Evolutionary conservation across 2,329 filamentous ascomycete genomes (phyloP).

Genomic region (Ophiostoma quercus): DNA sequence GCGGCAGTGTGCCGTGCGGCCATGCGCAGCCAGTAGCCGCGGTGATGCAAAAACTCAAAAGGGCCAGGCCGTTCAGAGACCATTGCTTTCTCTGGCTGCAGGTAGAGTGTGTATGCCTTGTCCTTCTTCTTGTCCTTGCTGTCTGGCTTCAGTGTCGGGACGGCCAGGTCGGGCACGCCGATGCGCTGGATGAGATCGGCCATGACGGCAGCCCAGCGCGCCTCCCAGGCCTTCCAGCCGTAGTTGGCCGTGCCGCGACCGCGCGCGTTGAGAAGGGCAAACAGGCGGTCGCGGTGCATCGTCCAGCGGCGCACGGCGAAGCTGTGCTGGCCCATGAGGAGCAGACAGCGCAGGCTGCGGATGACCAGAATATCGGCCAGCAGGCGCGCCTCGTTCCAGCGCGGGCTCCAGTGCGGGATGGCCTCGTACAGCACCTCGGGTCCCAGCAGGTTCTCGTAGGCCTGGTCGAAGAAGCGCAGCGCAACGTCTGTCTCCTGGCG

Average conservation of each 20-base stretch:
- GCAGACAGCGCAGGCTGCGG: constrained; percentile 72
- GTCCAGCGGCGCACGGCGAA: constrained; percentile 76
- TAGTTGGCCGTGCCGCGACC: constrained; percentile 85
- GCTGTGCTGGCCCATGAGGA: constrained; percentile 76
- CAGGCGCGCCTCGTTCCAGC: constrained; percentile 90
- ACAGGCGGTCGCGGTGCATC: constrained; percentile 66
- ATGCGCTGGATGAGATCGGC: constrained; percentile 54
- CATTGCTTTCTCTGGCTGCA: constrained; percentile 55
- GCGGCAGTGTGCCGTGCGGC: constrained; percentile 53
- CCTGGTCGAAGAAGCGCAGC: constrained; percentile 76
- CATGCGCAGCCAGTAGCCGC: constrained; percentile 61
- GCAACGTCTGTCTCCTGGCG: constrained; percentile 88
- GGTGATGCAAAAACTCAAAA: constrained; percentile 60
- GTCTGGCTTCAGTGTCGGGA: not conserved
- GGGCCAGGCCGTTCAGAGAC: constrained; percentile 55
- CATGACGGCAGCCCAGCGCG: constrained; percentile 62
- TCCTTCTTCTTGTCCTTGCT: not conserved
- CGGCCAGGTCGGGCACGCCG: constrained; percentile 46
- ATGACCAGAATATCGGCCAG: constrained; percentile 77
- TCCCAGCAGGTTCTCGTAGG: constrained; percentile 77
- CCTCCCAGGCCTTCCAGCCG: constrained; percentile 91
- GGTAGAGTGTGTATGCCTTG: constrained; percentile 28
- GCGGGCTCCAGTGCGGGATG: constrained; percentile 81
- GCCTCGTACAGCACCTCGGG: constrained; percentile 73
- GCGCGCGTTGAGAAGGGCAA: constrained; percentile 71